Base-by-base conservation (phyloP, 1,284 basidiomycete genomes). In the Erythrobasidium hasegawianum region DNA sequence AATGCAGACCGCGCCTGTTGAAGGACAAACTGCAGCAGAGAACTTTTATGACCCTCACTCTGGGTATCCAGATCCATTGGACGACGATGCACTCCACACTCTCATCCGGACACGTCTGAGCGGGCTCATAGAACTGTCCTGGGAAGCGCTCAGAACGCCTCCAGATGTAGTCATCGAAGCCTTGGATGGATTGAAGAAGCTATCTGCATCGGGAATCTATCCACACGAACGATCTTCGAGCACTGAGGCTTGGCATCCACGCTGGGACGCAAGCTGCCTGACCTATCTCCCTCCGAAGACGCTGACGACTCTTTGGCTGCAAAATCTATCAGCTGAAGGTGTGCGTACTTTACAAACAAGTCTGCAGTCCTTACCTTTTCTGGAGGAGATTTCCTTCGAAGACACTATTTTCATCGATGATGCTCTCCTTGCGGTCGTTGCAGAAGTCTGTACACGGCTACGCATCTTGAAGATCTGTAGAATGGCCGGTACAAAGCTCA, bases 401-500 rank as follows among this genome's bases (percentile, higher is more conserved):
- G 39, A 62, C 27, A 62, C 38, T 26, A 24, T 62, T 14, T 62
- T 62, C 24, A 52, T 62, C 7, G 60, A 62, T 39, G 60, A 62
- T 55, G 24, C 40, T n/a, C 49, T 62, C 27, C n/a, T 62, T 3
- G 16, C 39, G n/a, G 24, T 26, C 20, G 24, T 62, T 24, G 50
- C 60, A 41, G 60, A 56, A 3, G 26, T 10, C 9, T 22, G 45
- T 16, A n/a, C 33, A 7, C 41, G 29, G 20, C 45, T 64, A 3
- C 9, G 47, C 11, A 26, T n/a, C 4, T 50, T 64, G 4, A 22
- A 20, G 9, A 59, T 67, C 49, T 38, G 49, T 16, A 47, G 40
- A 7, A 67, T 67, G 64, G 27, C 49, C n/a, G 64, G 64, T 26
- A 67, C 56, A 13, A 59, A 67, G 41, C 18, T 60, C 29, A 67